These are phyloP conservation scores for Neobulgaria alba DNA, from an alignment of 2,329 filamentous ascomycete genomes.

Conservation along the genomic window DNA sequence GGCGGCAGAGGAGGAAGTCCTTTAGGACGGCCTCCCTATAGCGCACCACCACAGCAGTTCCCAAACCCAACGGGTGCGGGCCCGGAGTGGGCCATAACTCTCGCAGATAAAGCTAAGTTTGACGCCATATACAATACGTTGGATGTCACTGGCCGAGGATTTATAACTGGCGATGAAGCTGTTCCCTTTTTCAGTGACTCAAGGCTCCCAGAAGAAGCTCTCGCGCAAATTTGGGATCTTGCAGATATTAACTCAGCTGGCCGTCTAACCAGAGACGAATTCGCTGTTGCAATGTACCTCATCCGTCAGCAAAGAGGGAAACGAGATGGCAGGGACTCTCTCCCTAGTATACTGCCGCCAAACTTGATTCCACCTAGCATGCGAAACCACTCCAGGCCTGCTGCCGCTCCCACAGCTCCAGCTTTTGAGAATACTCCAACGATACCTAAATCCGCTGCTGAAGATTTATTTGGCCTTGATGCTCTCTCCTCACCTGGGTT, in stretches of 20 bases:
- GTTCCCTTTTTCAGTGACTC: conserved; percentile 93
- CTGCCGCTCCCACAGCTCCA: conserved; percentile 34
- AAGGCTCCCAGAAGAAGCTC: conserved; percentile 73
- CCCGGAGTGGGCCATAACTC: conserved; percentile 72
- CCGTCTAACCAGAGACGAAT: conserved; percentile 77
- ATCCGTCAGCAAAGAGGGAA: conserved; percentile 82
- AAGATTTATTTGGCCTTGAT: conserved; percentile 91
- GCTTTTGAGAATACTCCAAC: conserved; percentile 35
- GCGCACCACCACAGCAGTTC: conserved; percentile 31
- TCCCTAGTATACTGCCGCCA: conserved; percentile 71
- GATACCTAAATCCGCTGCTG: conserved; percentile 70
- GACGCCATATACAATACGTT: conserved; percentile 78
- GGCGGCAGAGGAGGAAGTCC: conserved; percentile 51
- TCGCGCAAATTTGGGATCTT: conserved; percentile 96
- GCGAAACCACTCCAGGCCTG: conserved; percentile 52
- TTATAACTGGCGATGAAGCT: conserved; percentile 88
- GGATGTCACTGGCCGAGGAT: conserved; percentile 72
- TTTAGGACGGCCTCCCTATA: conserved; percentile 41
- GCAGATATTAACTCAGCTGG: conserved; percentile 90
- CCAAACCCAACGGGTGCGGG: conserved; percentile 32
- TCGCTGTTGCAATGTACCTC: conserved; percentile 94
- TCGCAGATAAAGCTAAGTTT: conserved; percentile 79
- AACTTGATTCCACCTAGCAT: conserved; percentile 82
- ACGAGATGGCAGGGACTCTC: conserved; percentile 46
- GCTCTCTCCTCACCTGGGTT: conserved; percentile 45